Percentiles rank a stretch among this genome's conserved stretches.
phyloP scores from a whole-genome alignment of 2,329 filamentous ascomycete species.

The Exophiala alcalophila region DNA sequence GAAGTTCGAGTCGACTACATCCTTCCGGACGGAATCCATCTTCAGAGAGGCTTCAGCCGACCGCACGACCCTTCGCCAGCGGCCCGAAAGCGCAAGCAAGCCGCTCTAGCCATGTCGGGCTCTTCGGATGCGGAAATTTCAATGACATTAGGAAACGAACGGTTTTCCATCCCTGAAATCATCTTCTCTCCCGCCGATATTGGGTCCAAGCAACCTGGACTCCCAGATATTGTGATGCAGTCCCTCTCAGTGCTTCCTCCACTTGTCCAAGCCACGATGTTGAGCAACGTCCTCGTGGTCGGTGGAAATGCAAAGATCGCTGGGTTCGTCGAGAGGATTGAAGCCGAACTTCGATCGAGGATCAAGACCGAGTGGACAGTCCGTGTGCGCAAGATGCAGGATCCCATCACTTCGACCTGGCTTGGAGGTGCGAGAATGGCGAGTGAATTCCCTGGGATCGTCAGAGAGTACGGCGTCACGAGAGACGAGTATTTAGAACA shows the following conservation, averaged over 20 bases:
- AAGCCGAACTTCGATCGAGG: constrained; percentile 65
- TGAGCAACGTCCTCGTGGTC: constrained; percentile 85
- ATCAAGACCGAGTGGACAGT: constrained; percentile 76
- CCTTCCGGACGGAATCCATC: constrained; percentile 71
- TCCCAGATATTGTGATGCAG: constrained; percentile 79
- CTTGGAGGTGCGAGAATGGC: constrained; percentile 77
- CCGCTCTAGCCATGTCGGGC: constrained; percentile 46
- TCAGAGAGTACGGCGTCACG: constrained; percentile 71
- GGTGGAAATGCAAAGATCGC: constrained; percentile 79
- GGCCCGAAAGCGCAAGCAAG: constrained; percentile 49
- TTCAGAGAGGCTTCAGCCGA: constrained; percentile 66
- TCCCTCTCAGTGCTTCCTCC: constrained; percentile 71
- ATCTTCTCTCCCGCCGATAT: constrained; percentile 84
- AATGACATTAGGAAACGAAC: constrained; percentile 83
- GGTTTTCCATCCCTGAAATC: constrained; percentile 85
- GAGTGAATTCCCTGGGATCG: constrained; percentile 56
- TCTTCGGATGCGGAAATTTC: constrained; percentile 67
- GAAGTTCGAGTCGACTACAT: constrained; percentile 83
- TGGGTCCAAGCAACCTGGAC: constrained; percentile 76
- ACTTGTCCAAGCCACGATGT: constrained; percentile 76
- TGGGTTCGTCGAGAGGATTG: constrained; percentile 77
- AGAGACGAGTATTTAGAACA: constrained; percentile 88
- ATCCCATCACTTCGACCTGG: constrained; percentile 82
- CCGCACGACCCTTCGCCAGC: constrained; percentile 71
- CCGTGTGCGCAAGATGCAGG: constrained; percentile 64